Evolutionary conservation across 2,329 filamentous ascomycete species (phyloP).

Genomic region (Plectosphaerella sp.): DNA sequence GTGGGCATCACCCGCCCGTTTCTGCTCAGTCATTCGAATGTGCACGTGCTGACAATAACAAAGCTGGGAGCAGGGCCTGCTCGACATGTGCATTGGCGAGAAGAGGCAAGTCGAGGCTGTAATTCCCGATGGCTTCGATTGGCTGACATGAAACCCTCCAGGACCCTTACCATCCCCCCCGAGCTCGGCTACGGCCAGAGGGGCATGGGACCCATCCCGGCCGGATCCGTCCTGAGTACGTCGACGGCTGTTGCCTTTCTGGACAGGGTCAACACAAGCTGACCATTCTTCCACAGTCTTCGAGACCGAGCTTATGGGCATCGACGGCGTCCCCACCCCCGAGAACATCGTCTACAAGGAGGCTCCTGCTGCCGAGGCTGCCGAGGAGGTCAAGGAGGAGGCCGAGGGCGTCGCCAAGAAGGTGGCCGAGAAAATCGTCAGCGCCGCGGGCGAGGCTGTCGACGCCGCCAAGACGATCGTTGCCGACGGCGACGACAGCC

Average conservation of each 20-base stretch:
- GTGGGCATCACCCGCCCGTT: neutral
- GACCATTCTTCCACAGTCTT: slow-evolving; percentile 56
- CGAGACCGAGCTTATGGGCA: slow-evolving; percentile 84
- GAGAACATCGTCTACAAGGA: slow-evolving; percentile 40
- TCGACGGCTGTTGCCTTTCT: slow-evolving; percentile 2
- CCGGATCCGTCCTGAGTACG: slow-evolving; percentile 70
- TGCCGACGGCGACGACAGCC: slow-evolving; percentile 48
- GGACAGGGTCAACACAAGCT: neutral
- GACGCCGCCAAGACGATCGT: slow-evolving; percentile 48
- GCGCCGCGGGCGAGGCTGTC: slow-evolving; percentile 40
- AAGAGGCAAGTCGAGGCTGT: slow-evolving; percentile 50
- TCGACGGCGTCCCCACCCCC: slow-evolving; percentile 63
- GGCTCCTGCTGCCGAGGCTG: slow-evolving; percentile 17
- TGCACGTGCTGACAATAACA: neutral
- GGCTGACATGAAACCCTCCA: slow-evolving; percentile 17
- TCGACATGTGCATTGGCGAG: slow-evolving; percentile 95
- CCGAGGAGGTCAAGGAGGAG: slow-evolving; percentile 20
- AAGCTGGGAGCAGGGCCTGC: slow-evolving; percentile 84
- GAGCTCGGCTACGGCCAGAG: slow-evolving; percentile 76
- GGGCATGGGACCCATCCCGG: slow-evolving; percentile 77
- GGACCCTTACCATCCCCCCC: slow-evolving; percentile 85
- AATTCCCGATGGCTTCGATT: neutral
- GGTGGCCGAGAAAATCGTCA: slow-evolving; percentile 40
- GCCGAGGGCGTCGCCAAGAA: slow-evolving; percentile 29
- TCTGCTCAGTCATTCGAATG: neutral